Evolutionary conservation across 2,329 filamentous ascomycete species (phyloP), one percentile per base, ranked within the genome.

Genomic region (Ceratocystis albifundus): DNA sequence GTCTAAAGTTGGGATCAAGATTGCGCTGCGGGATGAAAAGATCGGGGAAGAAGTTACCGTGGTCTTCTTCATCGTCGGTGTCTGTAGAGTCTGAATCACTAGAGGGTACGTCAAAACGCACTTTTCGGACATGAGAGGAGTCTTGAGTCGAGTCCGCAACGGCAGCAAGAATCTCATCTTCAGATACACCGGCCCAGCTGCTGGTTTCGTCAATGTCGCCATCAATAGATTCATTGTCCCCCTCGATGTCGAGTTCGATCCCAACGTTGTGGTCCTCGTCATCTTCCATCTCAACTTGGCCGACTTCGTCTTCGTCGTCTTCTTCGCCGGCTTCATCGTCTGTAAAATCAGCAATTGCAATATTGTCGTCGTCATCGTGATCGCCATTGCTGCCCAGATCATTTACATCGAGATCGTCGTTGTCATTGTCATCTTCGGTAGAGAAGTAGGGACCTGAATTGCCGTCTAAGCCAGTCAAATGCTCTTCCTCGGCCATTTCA

Each of bases 11-110:
- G 4, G 88, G 86, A 71, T 90, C 88, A 4, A 93, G 79, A 17
- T 83, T 81, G 72, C 84, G 87, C 74, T 91, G 88, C 62, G 88
- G 84, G 66, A 92, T 80, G 74, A 93, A 93, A 68, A 93, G 85
- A 72, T 91, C 85, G 0, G 88, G 87, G 69, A 90, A 90, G 69
- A 90, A 83, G 69, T 84, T 83, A 68, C 83, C 81, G 59, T 80
- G 76, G 69, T 85, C 82, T 30, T 67, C 63, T 32, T 62, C 64
- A 10, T 65, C 55, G 67, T 85, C 81, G 48, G 80, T 83, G 63
- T 86, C 85, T 65, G 84, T 85, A 2, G 82, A 83, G 68, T 86
- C 82, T 65, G 82, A 88, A 70, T 89, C 61, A 66, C 87, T 87
- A 68, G 82, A 80, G 67, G 85, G 81, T 50, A 87, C 80, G 66